A percentile compares a stretch with the other conserved stretches of the same genome.
Evolutionary conservation across 1,284 basidiomycete genomes (phyloP).

Genomic region (Peniophora sp.): DNA sequence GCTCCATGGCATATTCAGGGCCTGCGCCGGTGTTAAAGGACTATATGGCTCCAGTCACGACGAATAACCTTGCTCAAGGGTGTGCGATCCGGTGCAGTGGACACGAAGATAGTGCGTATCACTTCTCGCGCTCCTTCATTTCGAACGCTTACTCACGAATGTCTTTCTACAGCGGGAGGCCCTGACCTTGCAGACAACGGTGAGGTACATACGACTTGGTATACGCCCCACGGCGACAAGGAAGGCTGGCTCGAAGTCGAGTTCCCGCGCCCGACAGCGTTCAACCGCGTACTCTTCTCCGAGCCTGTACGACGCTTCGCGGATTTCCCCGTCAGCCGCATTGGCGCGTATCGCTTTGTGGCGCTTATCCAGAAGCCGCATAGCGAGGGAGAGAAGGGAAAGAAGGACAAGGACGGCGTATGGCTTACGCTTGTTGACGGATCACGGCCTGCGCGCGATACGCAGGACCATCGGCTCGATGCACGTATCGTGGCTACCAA

Average conservation of each 20-base stretch:
- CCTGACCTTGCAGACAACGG: conserved; percentile 8
- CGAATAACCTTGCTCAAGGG: conserved; percentile 5
- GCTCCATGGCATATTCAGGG: conserved; percentile 7
- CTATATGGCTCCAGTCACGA: conserved; percentile 4
- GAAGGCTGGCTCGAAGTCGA: conserved; percentile 8
- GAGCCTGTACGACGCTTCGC: conserved; percentile 7
- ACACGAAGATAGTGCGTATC: conserved; percentile 1
- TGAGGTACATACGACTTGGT: conserved; percentile 4
- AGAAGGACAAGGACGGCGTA: neutral
- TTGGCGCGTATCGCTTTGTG: conserved; percentile 3
- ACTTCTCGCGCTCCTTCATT: neutral
- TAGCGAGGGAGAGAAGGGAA: neutral
- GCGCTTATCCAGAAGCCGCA: conserved; percentile 1
- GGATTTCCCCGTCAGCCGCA: conserved; percentile 4
- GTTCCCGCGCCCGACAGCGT: conserved; percentile 3
- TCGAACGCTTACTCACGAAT: neutral
- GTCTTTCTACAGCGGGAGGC: neutral
- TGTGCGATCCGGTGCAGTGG: conserved; percentile 3
- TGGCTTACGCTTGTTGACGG: neutral
- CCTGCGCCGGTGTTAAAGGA: neutral
- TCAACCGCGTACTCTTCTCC: conserved; percentile 5
- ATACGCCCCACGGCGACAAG: conserved; percentile 1
- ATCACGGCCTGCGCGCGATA: neutral
- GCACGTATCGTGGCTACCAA: conserved; percentile 1
- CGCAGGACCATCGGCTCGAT: neutral